Base-by-base conservation (phyloP, 2,329 filamentous ascomycete genomes). In the Penicillium polonicum region DNA sequence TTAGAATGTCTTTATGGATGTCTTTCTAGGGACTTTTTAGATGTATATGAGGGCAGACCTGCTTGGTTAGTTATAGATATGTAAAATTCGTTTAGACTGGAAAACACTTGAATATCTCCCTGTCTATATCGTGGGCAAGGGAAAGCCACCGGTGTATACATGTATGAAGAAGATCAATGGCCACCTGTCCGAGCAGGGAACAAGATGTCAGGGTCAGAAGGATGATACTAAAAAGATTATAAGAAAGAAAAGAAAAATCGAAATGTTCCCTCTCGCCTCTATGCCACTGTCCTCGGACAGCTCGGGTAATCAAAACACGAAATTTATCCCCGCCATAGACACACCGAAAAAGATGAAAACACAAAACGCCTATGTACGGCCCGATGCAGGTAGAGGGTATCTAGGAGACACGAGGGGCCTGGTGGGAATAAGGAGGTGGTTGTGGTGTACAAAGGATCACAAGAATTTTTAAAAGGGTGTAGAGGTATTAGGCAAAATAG, bases 291-390 rank as follows among this genome's bases (percentile, higher is more conserved):
- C 36, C 31, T 48, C 23, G 9, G 42, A 42, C 43, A 43, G 21
- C 29, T 39, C 10, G 15, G 48, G 41, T 45, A 39, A 44, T 35
- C 38, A 55, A 48, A 46, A 55, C 42, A 55, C 21, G 7, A 48
- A 41, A 57, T 8, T 36, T 53, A 13, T 36, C 45, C 33, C 45
- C 36, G 42, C 25, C 38, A 58, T 55, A 33, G 10, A 38, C 44
- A 53, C 42, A 56, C 29, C 43, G 33, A 45, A 43, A 48, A 33
- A 38, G 41, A 8, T 31, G 44, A 41, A 29, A 51, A 51, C 39
- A 49, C 31, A 57, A 58, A 58, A 68, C 66, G 64, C 65, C 65
- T 65, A 66, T 68, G 64, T 66, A 65, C 62, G 54, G 61, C 58
- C 64, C 57, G 55, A 53, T 60, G 60, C 61, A 52, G 46, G 55